Evolutionary conservation across 352 stramenopile species (phyloP), one percentile per base, ranked within the genome.

Genomic region (Aphanomyces cochlioides): DNA sequence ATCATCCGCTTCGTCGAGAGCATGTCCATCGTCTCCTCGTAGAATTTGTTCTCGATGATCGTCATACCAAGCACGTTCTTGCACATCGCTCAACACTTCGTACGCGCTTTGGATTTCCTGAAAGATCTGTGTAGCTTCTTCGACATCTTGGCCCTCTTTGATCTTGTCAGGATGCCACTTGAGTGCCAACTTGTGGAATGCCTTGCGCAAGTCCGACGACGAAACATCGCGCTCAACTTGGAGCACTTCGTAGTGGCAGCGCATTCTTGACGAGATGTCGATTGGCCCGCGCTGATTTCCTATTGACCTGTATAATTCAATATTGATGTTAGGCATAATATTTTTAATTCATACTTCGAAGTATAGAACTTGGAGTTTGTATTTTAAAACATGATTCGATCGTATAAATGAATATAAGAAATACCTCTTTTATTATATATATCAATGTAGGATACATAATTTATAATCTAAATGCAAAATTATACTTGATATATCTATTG

Each of bases 21-120:
- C 77, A 3, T 73, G 76, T 59, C 72, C 78, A 47, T 83, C 84
- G 61, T 80, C 85, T 28, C 83, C 80, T n/a, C 85, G 84, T 43
- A 93, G 75, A 77, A 95, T 90, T 73, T 93, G 85, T 47, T 95
- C 87, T 53, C 87, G 83, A 66, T 95, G 87, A 37, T 95, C 84
- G 73, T 95, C 87, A 77, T 95, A 95, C 87, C 87, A 95, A 77
- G 93, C 90, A 75, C 85, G 85, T 73, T 93, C 84, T 63, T 92
- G 85, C 53, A 83, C 75, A 73, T 95, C 85, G 57, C 83, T 93
- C 39, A 95, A 81, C 72, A 95, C 85, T 71, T 92, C 85, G 74
- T 95, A 95, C 13, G 87, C 85, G 72, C 77, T 90, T 76, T 95
- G 87, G 67, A 95, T 89, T 72, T 88, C 83, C 73, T 95, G 85